Percentiles rank a stretch among this genome's conserved stretches.
Evolutionary conservation across 768 basidiomycete genomes (phyloP).

Genomic region (Kondoa subrosea): DNA sequence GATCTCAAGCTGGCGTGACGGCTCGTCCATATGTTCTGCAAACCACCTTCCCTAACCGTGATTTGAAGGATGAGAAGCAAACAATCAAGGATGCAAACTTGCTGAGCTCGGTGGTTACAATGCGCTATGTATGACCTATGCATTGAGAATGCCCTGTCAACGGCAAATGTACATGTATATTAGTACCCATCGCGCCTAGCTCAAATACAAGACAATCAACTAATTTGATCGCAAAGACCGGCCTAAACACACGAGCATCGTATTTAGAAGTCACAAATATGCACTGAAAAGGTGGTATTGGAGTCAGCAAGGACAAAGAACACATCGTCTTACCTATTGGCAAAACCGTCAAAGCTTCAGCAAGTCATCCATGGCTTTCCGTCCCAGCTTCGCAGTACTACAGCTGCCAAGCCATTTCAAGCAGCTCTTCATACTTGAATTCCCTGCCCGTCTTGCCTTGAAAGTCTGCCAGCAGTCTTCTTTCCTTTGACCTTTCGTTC

Average conservation of each 20-base stretch:
- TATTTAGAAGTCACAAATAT: too few species aligned
- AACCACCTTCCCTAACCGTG: conserved; percentile 73
- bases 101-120: conserved; percentile 67
- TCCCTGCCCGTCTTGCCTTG: not conserved
- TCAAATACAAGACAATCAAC: not conserved
- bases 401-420: not conserved
- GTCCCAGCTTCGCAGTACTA: not conserved
- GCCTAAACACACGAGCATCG: too few species aligned
- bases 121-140: conserved; percentile 39
- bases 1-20: conserved; percentile 53
- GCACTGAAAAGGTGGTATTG: too few species aligned
- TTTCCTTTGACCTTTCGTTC: not conserved
- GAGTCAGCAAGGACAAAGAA: too few species aligned
- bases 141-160: too few species aligned
- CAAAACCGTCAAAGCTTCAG: not conserved
- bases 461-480: not conserved
- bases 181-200: not conserved
- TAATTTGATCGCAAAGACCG: too few species aligned
- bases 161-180: not conserved
- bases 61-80: conserved; percentile 45
- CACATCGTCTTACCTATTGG: not conserved
- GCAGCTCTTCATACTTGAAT: not conserved
- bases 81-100: conserved; percentile 60
- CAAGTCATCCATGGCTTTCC: not conserved
- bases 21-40: conserved; percentile 55